Evolutionary conservation across 1,284 basidiomycete genomes (phyloP).

Genomic region (Fistulinella staudtii): DNA sequence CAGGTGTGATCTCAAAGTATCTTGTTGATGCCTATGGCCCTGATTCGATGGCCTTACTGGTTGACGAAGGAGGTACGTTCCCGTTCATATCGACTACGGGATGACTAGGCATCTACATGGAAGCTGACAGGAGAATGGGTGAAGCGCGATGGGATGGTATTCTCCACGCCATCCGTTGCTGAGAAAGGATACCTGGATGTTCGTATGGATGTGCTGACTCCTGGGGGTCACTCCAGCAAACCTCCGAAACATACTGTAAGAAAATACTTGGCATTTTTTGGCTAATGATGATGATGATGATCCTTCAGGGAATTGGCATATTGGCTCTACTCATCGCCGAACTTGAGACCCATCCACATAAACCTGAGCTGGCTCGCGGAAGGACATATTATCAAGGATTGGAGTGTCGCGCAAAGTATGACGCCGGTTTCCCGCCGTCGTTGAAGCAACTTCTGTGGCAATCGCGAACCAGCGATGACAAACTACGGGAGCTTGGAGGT

Average conservation of each 20-base stretch:
- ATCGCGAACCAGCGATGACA: constrained; percentile 28
- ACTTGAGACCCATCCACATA: constrained; percentile 47
- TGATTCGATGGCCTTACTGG: constrained; percentile 51
- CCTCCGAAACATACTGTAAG: constrained; percentile 55
- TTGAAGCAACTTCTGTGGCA: constrained; percentile 28
- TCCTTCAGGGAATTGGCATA: constrained; percentile 49
- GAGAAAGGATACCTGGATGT: constrained; percentile 68
- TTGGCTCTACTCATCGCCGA: constrained; percentile 48
- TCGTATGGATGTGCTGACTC: constrained; percentile 48
- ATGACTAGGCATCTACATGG: not conserved
- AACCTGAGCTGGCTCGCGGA: constrained; percentile 32
- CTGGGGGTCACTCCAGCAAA: constrained; percentile 65
- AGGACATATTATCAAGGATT: constrained; percentile 28
- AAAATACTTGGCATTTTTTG: not conserved
- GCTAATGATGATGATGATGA: not conserved
- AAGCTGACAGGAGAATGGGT: constrained; percentile 34
- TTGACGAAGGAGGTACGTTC: constrained; percentile 45
- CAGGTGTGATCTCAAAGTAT: constrained; percentile 41
- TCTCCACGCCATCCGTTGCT: constrained; percentile 50
- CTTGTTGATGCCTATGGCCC: constrained; percentile 50
- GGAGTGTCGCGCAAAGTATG: constrained; percentile 25
- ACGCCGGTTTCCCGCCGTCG: constrained; percentile 26
- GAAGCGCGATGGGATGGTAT: constrained; percentile 35
- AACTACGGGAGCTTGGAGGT: constrained; percentile 28
- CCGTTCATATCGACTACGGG: not conserved